Evolutionary conservation across 2,329 filamentous ascomycete species (phyloP), one percentile per base, ranked within the genome.

Genomic region (Aspergillus viridinutans): DNA sequence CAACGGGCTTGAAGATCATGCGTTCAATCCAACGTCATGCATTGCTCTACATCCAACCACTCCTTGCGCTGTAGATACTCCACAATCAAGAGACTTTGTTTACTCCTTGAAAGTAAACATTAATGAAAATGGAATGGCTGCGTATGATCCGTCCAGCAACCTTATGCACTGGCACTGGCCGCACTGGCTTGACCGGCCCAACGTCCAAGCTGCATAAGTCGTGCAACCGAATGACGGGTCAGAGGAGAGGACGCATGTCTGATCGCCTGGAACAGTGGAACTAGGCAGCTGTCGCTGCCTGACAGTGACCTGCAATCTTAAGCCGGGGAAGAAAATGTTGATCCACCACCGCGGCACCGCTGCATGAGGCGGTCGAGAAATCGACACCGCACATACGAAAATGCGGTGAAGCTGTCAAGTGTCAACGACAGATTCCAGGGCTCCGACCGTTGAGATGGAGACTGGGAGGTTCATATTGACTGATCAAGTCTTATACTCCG

Each of bases 371-470:
- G 40, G 28, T 42, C 40, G 26, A 35, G 49, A 28, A 26, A 26
- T 38, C 5, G 29, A 35, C 40, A 14, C 32, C 48, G 38, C 43
- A 25, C 20, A 50, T 49, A 53, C 45, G 58, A 64, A 65, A 63
- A 63, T 65, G 63, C 63, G 63, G 63, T 65, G 63, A 60, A 48
- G 54, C 53, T 54, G 50, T 43, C 23, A 23, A 40, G 32, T 25
- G 29, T 49, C 48, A n/a, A 32, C 7, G 3, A 49, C 28, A 9
- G 9, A n/a, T 29, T 10, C 12, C 28, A 29, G 8, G 28, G 32
- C 14, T 38, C 43, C 53, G 48, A 50, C 48, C 53, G 53, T 55
- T 55, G n/a, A 50, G 48, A 25, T 9, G 32, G 32, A 17, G 14
- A 6, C 14, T 49, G 50, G 35, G 54, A 51, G 28, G 42, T 56